Base-by-base conservation (phyloP, 2,329 filamentous ascomycete genomes). In the Fusarium virguliforme region DNA sequence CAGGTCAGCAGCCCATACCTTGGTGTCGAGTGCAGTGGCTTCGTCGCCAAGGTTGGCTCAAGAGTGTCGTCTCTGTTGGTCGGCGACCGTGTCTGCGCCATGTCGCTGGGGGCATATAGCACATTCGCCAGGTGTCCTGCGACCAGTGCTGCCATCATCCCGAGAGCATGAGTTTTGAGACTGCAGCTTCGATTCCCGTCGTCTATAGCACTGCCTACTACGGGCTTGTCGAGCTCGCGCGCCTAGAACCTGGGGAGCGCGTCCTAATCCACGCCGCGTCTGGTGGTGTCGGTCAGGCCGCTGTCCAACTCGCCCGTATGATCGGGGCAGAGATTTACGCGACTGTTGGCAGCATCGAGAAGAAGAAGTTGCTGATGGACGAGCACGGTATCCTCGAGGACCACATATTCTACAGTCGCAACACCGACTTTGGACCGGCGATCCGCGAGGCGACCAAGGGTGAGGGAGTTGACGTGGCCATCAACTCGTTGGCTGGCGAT, bases 21-120 rank as follows among this genome's bases (percentile, higher is more conserved):
- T 3, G 81, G 82, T 8, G 78, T 82, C 34, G 85, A 87, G 65
- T 81, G 78, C 60, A 81, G 80, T 37, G 82, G 82, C 5, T 76
- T 76, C 0, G 72, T 84, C 6, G 79, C 83, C 34, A 79, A 81
- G 0, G 82, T 93, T 13, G 68, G 68, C 48, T 53, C 30, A 56
- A 55, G 4, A 13, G 54, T 12, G 50, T 66, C 34, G 55, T 61
- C 2, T 26, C 64, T 37, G 22, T 67, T 22, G 32, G 43, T 70
- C 7, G 67, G 69, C 4, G 67, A 70, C 24, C 65, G 67, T 8
- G 67, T 70, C 2, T 70, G 67, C 32, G 50, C 65, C 41, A 68
- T 68, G 61, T 68, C 64, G 2, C 43, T 62, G 8, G 67, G 64
- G 18, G 67, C 67, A 4, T 70, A 68, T 37, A 68, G 65, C 53